phyloP scores from a whole-genome alignment of 495 filamentous ascomycete species.

The Hypoxylon intermedium region DNA sequence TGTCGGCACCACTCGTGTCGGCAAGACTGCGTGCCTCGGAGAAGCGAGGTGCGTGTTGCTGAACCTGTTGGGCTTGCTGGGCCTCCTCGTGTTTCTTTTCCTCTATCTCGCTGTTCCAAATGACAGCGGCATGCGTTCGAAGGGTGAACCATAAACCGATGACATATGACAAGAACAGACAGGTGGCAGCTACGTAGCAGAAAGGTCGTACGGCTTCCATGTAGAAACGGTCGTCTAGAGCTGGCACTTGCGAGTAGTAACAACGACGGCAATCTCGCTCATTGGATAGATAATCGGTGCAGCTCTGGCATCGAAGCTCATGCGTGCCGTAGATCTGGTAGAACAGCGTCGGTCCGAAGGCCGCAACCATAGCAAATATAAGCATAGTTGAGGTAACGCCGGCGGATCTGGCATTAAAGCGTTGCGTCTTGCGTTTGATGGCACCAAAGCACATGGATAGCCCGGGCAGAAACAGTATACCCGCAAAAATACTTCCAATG shows the following conservation, averaged over 20 bases:
- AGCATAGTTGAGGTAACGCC: constrained; percentile 99
- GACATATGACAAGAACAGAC: constrained; percentile 90
- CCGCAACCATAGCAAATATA: constrained; percentile 93
- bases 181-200: constrained; percentile 81
- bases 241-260: constrained; percentile 90
- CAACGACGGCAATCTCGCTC: constrained; percentile 83
- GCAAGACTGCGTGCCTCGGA: constrained; percentile 54
- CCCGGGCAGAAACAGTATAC: constrained; percentile 95
- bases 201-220: constrained; percentile 89
- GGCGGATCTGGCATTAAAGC: constrained; percentile 96
- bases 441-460: constrained; percentile 99
- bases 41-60: constrained; percentile 40
- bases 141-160: constrained; percentile 97
- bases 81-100: constrained; percentile 73
- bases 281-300: constrained; percentile 55
- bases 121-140: constrained; percentile 92
- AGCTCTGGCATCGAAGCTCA: constrained; percentile 87
- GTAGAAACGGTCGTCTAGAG: constrained; percentile 86
- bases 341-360: constrained; percentile 98
- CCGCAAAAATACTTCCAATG: constrained; percentile 96
- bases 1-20: constrained; percentile 55
- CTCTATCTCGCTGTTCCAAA: constrained; percentile 89
- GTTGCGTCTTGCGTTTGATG: constrained; percentile 96
- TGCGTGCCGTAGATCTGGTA: constrained; percentile 99
- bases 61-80: constrained; percentile 34